Evolutionary conservation across 306 rosid genomes (phyloP).

Genomic region (Spatholobus suberectus): DNA sequence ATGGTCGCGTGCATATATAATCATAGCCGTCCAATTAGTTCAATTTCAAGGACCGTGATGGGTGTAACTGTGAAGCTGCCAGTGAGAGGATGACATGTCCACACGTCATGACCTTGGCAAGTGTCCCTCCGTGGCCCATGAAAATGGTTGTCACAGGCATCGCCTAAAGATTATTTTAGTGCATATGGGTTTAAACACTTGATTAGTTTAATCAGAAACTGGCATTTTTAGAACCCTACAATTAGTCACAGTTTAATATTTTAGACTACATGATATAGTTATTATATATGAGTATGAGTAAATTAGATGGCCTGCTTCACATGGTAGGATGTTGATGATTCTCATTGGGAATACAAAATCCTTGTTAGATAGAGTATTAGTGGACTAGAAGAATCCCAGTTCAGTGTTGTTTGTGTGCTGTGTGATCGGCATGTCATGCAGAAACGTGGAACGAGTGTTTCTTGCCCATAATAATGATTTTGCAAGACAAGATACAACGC

Average conservation of each 20-base stretch:
- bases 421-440: constrained; percentile 47
- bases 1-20: constrained; percentile 4
- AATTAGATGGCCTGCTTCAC: constrained; percentile 50
- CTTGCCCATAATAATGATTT: constrained; percentile 27
- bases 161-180: not conserved
- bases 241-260: too few species aligned
- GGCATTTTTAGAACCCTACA: constrained; percentile 14
- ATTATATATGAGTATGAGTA: not conserved
- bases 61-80: not conserved
- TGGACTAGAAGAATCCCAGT: constrained; percentile 59
- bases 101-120: constrained; percentile 32
- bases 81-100: constrained; percentile 29
- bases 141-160: constrained; percentile 9
- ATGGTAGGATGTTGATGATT: constrained; percentile 51
- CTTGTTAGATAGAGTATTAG: constrained; percentile 37
- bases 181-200: constrained; percentile 2
- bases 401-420: constrained; percentile 50
- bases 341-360: constrained; percentile 49
- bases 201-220: constrained; percentile 37
- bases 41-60: not conserved
- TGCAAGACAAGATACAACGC: too few species aligned
- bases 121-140: constrained; percentile 41
- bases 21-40: too few species aligned
- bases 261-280: too few species aligned
- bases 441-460: constrained; percentile 58